A percentile compares a stretch with the other conserved stretches of the same genome.
These are phyloP conservation scores for Aureobasidium vineae DNA, from an alignment of 2,329 filamentous ascomycete genomes.

Conservation along the genomic window DNA sequence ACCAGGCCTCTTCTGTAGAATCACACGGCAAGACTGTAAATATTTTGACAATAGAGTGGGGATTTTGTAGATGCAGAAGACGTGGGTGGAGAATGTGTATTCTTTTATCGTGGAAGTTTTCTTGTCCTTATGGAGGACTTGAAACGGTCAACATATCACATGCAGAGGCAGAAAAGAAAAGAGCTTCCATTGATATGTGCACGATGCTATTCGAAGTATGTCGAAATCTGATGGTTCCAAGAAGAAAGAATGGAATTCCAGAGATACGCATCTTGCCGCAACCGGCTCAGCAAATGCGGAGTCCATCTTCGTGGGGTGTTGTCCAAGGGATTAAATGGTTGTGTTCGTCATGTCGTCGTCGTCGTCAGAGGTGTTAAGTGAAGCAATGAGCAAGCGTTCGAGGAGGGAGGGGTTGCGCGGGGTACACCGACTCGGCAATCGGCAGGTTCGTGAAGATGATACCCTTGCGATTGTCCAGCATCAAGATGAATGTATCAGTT, in stretches of 20 bases:
- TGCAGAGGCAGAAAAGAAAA: neutral
- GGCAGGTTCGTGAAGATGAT: neutral
- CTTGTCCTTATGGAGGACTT: constrained; percentile 24
- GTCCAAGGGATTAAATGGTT: neutral
- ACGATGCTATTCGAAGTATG: neutral
- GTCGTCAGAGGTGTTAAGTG: neutral
- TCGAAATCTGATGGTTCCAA: neutral
- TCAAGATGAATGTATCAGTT: constrained; percentile 28
- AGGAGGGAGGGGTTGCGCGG: neutral
- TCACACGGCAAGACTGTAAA: no score
- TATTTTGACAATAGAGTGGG: neutral
- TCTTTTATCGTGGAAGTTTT: constrained; percentile 34
- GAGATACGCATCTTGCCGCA: neutral
- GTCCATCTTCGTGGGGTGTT: neutral
- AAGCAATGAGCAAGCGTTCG: neutral
- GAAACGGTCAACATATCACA: neutral
- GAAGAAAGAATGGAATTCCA: neutral
- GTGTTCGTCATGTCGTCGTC: neutral
- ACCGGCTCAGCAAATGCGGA: neutral
- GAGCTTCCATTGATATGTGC: neutral
- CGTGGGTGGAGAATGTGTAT: constrained; percentile 31
- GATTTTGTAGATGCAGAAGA: constrained; percentile 38
- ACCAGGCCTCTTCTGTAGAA: no score
- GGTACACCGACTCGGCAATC: neutral
- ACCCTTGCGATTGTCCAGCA: neutral